Conservation (phyloP, 2,329 filamentous ascomycete genomes). For the Ceratocystis smalleyi region DNA sequence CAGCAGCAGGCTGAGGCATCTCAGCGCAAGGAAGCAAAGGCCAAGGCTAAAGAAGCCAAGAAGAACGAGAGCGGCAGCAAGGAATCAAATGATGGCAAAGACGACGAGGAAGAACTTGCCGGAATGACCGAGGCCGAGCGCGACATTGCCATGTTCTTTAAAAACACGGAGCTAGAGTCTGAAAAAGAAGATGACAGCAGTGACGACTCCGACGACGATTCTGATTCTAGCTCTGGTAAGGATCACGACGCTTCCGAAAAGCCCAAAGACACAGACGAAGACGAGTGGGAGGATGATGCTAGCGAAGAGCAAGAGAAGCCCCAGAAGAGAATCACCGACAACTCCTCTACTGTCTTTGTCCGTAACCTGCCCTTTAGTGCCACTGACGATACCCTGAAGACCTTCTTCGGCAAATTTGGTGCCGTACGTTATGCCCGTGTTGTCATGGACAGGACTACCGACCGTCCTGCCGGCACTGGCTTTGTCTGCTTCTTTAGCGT, state of each 20-base stretch:
- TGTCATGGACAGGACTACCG: slow-evolving; percentile 72
- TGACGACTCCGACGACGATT: slow-evolving; percentile 29
- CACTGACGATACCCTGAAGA: slow-evolving; percentile 65
- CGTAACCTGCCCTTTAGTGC: slow-evolving; percentile 86
- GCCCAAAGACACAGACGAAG: slow-evolving; percentile 31
- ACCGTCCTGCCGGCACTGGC: slow-evolving; percentile 76
- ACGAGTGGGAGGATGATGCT: slow-evolving; percentile 30
- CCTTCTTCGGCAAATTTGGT: slow-evolving; percentile 80
- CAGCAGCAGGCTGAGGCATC: slow-evolving; percentile 29
- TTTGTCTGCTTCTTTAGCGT: slow-evolving; percentile 83
- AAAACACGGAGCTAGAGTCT: slow-evolving; percentile 42
- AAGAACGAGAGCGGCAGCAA: slow-evolving; percentile 26
- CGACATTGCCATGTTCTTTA: slow-evolving; percentile 37
- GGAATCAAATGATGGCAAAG: slow-evolving; percentile 26
- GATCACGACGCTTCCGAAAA: slow-evolving; percentile 31
- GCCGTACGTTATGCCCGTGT: slow-evolving; percentile 79
- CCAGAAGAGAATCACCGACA: slow-evolving; percentile 39
- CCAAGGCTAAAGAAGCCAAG: slow-evolving; percentile 21
- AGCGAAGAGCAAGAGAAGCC: slow-evolving; percentile 34
- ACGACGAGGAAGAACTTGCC: slow-evolving; percentile 19
- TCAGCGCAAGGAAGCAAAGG: slow-evolving; percentile 25
- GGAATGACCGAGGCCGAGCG: slow-evolving; percentile 27
- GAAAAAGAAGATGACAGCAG: slow-evolving; percentile 38
- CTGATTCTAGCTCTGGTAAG: slow-evolving; percentile 30
- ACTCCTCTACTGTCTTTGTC: slow-evolving; percentile 71